Base-by-base conservation (phyloP, 2,329 filamentous ascomycete species). In the Fusarium citri region DNA sequence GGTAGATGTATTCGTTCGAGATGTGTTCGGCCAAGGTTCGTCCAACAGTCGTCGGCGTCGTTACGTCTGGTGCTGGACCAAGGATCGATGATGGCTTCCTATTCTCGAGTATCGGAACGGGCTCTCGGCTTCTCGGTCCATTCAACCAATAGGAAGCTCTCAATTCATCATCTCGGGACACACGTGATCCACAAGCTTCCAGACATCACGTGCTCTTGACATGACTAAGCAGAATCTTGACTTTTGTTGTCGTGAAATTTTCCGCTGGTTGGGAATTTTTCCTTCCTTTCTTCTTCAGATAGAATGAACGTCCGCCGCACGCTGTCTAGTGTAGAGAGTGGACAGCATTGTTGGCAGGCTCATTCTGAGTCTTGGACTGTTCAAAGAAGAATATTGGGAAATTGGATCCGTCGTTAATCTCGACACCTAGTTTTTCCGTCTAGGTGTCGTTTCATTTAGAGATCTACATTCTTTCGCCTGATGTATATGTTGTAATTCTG, bases 321-420 rank as follows among this genome's bases (percentile, higher is more conserved):
- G 73, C 74, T 77, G 74, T 71, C 68, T 65, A 66, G 66, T 71
- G 70, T 77, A 75, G 77, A 77, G 77, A 76, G 72, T 68, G 72
- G 60, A 58, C 64, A 55, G 67, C 64, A 69, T 64, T 54, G 66
- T 57, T 66, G 78, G 76, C 78, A 78, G 72, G 72, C 77, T 77
- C 77, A 37, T 75, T 80, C 80, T 76, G 76, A 76, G 74, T 73
- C 55, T 59, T 74, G 76, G 79, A 76, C 73, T 72, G 77, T 76
- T 83, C 80, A 80, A 75, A 86, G 84, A 86, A 79, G 74, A 84
- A 82, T 59, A 69, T 65, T 71, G 68, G 66, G 67, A 77, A 75
- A 76, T 78, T 75, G 68, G 83, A 84, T 86, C 84, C 83, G 80
- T 86, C 84, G 84, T 87, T 87, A 86, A 87, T 87, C 85, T 83